A percentile compares a stretch with the other conserved stretches of the same genome.
phyloP scores from a whole-genome alignment of 257 asterid species.

The Scutellaria baicalensis region DNA sequence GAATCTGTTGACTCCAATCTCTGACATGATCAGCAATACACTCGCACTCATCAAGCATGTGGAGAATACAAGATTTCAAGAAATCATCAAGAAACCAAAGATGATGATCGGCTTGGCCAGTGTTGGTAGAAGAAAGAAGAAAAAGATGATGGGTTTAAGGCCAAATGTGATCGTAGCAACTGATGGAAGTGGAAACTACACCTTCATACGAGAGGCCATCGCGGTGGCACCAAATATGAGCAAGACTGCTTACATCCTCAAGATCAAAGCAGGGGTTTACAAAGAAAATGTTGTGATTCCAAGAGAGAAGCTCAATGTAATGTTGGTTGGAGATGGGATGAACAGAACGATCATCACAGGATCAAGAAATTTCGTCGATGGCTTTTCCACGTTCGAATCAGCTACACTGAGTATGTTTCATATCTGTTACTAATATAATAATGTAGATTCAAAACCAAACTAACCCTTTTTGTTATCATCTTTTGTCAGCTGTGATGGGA shows the following conservation, averaged over 20 bases:
- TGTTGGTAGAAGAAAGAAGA: conserved; percentile 13
- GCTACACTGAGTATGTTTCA: conserved; percentile 50
- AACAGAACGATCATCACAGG: conserved; percentile 50
- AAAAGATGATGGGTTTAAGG: conserved; percentile 1
- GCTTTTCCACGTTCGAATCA: conserved; percentile 59
- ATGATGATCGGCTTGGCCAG: conserved; percentile 13
- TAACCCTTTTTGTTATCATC: neutral
- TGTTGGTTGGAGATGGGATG: conserved; percentile 62
- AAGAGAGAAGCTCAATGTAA: conserved; percentile 47
- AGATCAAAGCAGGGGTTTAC: conserved; percentile 42
- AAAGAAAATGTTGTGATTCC: conserved; percentile 50
- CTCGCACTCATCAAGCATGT: conserved; percentile 44
- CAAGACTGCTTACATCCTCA: conserved; percentile 29
- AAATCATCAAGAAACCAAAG: conserved; percentile 24
- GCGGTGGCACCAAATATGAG: conserved; percentile 40
- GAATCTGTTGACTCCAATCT: conserved; percentile 39
- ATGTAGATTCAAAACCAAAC: neutral
- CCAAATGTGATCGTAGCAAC: conserved; percentile 34
- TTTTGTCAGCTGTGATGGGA: conserved; percentile 55
- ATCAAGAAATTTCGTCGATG: conserved; percentile 49
- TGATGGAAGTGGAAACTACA: conserved; percentile 39
- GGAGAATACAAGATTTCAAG: conserved; percentile 20
- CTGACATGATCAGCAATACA: conserved; percentile 54
- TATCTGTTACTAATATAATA: neutral
- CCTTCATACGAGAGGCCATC: conserved; percentile 36